Evolutionary conservation across 306 rosid genomes (phyloP), one percentile per base, ranked within the genome.

Genomic region (Acacia confusa): DNA sequence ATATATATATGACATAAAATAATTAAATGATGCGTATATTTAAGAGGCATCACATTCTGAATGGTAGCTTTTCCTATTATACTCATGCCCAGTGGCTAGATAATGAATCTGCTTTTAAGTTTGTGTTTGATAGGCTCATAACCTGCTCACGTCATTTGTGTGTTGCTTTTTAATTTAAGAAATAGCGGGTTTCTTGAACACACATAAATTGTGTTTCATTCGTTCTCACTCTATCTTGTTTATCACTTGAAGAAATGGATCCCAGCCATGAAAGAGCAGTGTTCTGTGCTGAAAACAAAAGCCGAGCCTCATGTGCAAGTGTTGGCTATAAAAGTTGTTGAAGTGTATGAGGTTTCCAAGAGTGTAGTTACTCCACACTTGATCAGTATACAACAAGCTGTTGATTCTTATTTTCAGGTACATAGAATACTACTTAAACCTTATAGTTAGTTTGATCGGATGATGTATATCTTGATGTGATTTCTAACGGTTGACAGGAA

Each of bases 391-490:
- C 89, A 80, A 74, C 94, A 95, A 84, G 77, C 82, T 68, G 91
- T 87, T 60, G 87, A 92, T 86, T 94, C 99, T 81, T 93, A 90
- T 86, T 92, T 88, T 86, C 94, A 89, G 97, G 99, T 92, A 88
- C 48, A 27, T 66, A 38, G 60, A 40, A 30, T 6, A 6, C 60
- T 38, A 7, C 41, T 6, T 57, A 9, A 6, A 77, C 27, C 32
- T 38, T 64, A 9, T 81, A 64, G 74, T 78, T 55, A 71, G 74
- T 78, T 70, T 45, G 41, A 57, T 48, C 25, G 75, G 65, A 44
- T 74, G 72, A 81, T 76, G 17, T 64, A 45, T 82, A 78, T 82
- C 79, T 65, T 70, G 83, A 72, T 47, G 36, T 67, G 19, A 72
- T 81, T 22, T 34, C 50, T 75, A 83, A 69, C 66, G 78, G 84